Evolutionary conservation across 2,329 filamentous ascomycete genomes (phyloP).

Genomic region (Dactylellina cionopaga): DNA sequence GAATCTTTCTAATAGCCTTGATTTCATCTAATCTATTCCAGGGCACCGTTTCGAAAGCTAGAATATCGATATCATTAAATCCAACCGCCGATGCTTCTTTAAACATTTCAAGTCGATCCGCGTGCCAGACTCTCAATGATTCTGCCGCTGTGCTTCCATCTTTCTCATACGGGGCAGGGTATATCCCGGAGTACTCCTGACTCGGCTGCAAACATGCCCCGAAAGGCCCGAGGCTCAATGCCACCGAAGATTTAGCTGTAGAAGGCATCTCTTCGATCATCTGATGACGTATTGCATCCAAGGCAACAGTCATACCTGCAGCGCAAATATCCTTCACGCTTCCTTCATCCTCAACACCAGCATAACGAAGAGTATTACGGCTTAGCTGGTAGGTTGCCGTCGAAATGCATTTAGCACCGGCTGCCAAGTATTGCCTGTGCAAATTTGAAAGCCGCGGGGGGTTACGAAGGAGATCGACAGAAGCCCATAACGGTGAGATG

Average conservation of each 20-base stretch:
- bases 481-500: conserved; percentile 27
- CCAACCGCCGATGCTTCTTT: neutral
- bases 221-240: conserved; percentile 36
- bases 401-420: conserved; percentile 22
- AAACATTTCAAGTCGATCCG: conserved; percentile 18
- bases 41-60: conserved; percentile 43
- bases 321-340: conserved; percentile 11
- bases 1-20: conserved; percentile 10
- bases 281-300: conserved; percentile 3
- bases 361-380: conserved; percentile 20
- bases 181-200: conserved; percentile 41
- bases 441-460: conserved; percentile 21
- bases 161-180: conserved; percentile 29
- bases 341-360: conserved; percentile 22
- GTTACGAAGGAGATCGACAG: conserved; percentile 25
- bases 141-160: neutral
- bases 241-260: neutral
- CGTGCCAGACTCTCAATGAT: conserved; percentile 29
- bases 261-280: too few species aligned
- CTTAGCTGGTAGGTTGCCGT: conserved; percentile 44
- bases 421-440: conserved; percentile 25
- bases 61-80: conserved; percentile 9
- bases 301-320: conserved; percentile 22
- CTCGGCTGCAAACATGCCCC: conserved; percentile 33
- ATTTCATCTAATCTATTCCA: conserved; percentile 36